phyloP scores from a whole-genome alignment of 768 basidiomycete species.

The Steccherinum ochraceum region DNA sequence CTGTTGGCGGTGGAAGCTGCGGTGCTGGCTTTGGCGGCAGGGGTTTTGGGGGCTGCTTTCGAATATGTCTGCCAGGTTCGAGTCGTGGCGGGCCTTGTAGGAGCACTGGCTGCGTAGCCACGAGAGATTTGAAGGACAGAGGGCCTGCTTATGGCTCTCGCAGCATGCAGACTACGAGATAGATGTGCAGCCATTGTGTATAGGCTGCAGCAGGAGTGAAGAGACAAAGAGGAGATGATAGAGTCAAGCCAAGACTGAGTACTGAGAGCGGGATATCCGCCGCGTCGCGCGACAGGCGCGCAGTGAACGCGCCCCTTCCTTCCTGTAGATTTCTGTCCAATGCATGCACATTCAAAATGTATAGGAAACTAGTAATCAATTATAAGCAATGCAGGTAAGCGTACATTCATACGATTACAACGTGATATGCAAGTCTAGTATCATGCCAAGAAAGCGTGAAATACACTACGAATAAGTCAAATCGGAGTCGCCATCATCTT shows the following conservation, averaged over 20 bases:
- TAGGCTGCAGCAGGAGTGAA: not conserved
- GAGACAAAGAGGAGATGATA: no score
- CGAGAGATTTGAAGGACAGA: not conserved
- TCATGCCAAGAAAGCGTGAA: no score
- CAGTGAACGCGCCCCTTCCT: not conserved
- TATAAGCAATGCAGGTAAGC: no score
- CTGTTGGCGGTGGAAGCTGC: slow-evolving; percentile 17
- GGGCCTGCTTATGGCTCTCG: not conserved
- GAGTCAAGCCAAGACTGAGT: no score
- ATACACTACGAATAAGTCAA: no score
- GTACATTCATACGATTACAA: no score
- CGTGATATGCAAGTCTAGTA: no score
- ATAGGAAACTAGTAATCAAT: no score
- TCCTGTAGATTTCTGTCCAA: no score
- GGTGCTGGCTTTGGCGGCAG: slow-evolving; percentile 26
- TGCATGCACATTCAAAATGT: no score
- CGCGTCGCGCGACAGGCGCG: not conserved
- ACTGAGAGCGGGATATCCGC: not conserved
- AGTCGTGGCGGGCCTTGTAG: slow-evolving; percentile 4
- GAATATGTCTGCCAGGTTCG: slow-evolving; percentile 3
- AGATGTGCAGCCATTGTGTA: not conserved
- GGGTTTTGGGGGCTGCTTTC: slow-evolving; percentile 8
- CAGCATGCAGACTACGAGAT: not conserved
- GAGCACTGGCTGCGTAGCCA: slow-evolving; percentile 5
- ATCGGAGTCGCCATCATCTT: no score